phyloP scores from a whole-genome alignment of 2,329 filamentous ascomycete species.

The Talaromyces atroroseus region DNA sequence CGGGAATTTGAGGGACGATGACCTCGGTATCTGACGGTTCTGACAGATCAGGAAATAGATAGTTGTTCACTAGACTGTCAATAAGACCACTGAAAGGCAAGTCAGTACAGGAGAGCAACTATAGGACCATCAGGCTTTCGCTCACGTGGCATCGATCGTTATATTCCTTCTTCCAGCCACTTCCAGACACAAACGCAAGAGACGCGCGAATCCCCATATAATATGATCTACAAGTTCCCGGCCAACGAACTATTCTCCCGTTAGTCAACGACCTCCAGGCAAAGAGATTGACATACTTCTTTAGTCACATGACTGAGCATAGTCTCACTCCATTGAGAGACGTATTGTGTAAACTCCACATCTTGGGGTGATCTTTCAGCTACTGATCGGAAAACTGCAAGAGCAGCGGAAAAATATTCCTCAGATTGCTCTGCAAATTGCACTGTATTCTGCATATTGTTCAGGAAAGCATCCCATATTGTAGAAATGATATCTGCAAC shows the following conservation, averaged over 20 bases:
- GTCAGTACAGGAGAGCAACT: background rate
- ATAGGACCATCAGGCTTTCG: constrained; percentile 9
- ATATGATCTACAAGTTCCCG: constrained; percentile 41
- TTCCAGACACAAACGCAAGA: constrained; percentile 40
- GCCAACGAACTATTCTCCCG: constrained; percentile 37
- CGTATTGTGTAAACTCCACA: constrained; percentile 35
- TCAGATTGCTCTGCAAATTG: constrained; percentile 34
- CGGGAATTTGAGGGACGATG: constrained; percentile 35
- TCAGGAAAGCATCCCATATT: constrained; percentile 41
- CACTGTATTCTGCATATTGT: constrained; percentile 36
- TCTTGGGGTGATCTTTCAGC: constrained; percentile 34
- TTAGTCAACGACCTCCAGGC: constrained; percentile 17
- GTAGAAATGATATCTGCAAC: constrained; percentile 38
- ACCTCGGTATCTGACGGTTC: constrained; percentile 24
- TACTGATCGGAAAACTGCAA: constrained; percentile 39
- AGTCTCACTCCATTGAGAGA: constrained; percentile 39
- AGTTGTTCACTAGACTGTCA: constrained; percentile 54
- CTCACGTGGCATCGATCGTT: constrained; percentile 31
- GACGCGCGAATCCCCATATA: constrained; percentile 38
- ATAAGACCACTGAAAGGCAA: constrained; percentile 36
- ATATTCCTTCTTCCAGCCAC: constrained; percentile 30
- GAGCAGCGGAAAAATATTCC: constrained; percentile 43
- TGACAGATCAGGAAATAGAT: constrained; percentile 58
- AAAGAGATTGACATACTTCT: constrained; percentile 30
- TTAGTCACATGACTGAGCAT: constrained; percentile 40